phyloP scores from a whole-genome alignment of 805 yeast species.

The Candida parachauliodes region DNA sequence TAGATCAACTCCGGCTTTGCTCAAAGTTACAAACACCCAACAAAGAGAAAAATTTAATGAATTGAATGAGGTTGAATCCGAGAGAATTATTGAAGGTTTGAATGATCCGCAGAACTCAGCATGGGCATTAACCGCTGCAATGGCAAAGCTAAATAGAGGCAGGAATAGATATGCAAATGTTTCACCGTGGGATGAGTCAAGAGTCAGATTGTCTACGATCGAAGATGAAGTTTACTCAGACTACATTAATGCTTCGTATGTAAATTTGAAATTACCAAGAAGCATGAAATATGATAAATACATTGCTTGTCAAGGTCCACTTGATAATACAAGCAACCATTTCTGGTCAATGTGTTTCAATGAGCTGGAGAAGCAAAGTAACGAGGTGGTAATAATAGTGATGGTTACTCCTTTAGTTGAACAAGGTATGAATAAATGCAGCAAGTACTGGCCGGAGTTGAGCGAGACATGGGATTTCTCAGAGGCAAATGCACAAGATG shows the following conservation, averaged over 20 bases:
- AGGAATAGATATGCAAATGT: slow-evolving; percentile 39
- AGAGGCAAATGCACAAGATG: slow-evolving; percentile 16
- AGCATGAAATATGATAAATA: slow-evolving; percentile 23
- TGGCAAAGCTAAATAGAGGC: slow-evolving; percentile 6
- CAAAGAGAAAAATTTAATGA: slow-evolving; percentile 13
- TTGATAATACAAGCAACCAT: slow-evolving; percentile 33
- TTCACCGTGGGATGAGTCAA: slow-evolving; percentile 36
- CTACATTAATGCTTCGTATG: slow-evolving; percentile 39
- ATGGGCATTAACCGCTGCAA: slow-evolving; percentile 13
- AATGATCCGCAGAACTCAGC: slow-evolving; percentile 5
- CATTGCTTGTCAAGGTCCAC: slow-evolving; percentile 71
- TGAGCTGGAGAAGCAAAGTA: slow-evolving; percentile 25
- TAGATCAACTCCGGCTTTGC: not conserved
- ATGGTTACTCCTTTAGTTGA: slow-evolving; percentile 54
- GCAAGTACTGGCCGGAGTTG: slow-evolving; percentile 38
- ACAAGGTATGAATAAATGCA: slow-evolving; percentile 36
- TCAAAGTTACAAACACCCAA: slow-evolving; percentile 1
- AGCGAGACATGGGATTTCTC: slow-evolving; percentile 19
- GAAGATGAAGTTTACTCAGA: slow-evolving; percentile 16
- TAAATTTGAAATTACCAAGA: slow-evolving; percentile 5
- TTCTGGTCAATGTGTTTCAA: slow-evolving; percentile 49
- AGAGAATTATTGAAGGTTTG: slow-evolving; percentile 11
- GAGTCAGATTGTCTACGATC: slow-evolving; percentile 27
- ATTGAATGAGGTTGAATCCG: slow-evolving; percentile 13
- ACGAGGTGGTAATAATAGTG: slow-evolving; percentile 26